A percentile compares a stretch with the other conserved stretches of the same genome.
phyloP scores from a whole-genome alignment of 2,329 filamentous ascomycete genomes.

The Seiridium unicorne region DNA sequence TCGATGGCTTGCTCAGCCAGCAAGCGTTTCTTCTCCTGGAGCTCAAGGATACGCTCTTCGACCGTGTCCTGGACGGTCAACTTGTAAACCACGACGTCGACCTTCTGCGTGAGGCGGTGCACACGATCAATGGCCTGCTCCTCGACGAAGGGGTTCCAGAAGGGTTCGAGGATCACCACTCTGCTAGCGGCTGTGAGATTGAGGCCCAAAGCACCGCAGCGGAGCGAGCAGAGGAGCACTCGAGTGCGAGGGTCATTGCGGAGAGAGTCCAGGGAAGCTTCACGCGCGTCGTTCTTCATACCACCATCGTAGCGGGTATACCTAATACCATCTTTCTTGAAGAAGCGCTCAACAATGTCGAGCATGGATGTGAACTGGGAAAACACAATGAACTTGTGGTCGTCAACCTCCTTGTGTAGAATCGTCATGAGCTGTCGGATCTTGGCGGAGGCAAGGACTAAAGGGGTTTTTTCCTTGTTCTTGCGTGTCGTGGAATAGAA shows the following conservation, averaged over 20 bases:
- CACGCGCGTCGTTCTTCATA: constrained; percentile 91
- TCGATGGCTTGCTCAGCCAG: constrained; percentile 92
- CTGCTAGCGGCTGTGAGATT: constrained; percentile 92
- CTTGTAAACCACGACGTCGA: constrained; percentile 93
- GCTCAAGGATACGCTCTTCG: constrained; percentile 89
- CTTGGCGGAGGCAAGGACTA: constrained; percentile 77
- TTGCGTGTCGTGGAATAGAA: constrained; percentile 32
- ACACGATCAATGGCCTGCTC: constrained; percentile 98
- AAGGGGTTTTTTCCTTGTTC: constrained; percentile 41
- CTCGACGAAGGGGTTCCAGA: constrained; percentile 99
- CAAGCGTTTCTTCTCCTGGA: constrained; percentile 91
- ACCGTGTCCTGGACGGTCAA: constrained; percentile 84
- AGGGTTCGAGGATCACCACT: constrained; percentile 93
- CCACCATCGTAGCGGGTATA: constrained; percentile 91
- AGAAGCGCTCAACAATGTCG: constrained; percentile 90
- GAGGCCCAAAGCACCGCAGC: constrained; percentile 88
- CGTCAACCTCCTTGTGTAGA: constrained; percentile 70
- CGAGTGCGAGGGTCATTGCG: constrained; percentile 73
- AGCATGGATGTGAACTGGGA: constrained; percentile 99
- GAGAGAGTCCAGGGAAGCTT: constrained; percentile 77
- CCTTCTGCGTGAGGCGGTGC: constrained; percentile 94
- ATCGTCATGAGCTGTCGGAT: constrained; percentile 83
- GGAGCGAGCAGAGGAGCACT: constrained; percentile 87
- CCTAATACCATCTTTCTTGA: constrained; percentile 69
- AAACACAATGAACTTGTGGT: constrained; percentile 98